A percentile compares a stretch with the other conserved stretches of the same genome.
phyloP scores from a whole-genome alignment of 371 early-diverging fungal genomes.

The Coemansia sp. region DNA sequence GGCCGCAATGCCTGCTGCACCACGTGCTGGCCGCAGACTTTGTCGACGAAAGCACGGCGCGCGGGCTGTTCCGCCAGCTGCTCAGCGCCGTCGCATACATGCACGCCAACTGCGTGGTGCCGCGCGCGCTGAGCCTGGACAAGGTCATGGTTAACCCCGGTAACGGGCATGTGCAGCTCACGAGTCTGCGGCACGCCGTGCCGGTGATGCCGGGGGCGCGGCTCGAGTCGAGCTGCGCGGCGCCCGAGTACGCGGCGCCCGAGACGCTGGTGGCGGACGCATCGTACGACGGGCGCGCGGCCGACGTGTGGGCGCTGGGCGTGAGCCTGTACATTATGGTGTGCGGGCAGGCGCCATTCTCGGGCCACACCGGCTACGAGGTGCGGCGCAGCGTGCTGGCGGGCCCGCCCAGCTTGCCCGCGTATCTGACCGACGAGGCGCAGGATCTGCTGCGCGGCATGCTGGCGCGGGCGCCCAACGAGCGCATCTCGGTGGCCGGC shows the following conservation, averaged over 20 bases:
- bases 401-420: neutral
- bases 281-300: neutral
- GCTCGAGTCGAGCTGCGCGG: neutral
- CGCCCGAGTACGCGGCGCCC: neutral
- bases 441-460: neutral
- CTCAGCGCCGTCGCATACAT: slow-evolving; percentile 4
- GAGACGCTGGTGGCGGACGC: neutral
- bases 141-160: neutral
- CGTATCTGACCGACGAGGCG: slow-evolving; percentile 1
- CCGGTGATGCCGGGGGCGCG: neutral
- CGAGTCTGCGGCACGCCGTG: neutral
- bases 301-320: slow-evolving; percentile 3
- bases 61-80: neutral
- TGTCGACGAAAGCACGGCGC: neutral
- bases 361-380: neutral
- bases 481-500: neutral
- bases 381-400: neutral
- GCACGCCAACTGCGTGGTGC: neutral
- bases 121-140: neutral
- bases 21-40: neutral
- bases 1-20: neutral
- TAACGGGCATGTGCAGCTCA: neutral
- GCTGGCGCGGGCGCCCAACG: neutral
- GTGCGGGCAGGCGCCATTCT: neutral
- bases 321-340: slow-evolving; percentile 1